Base-by-base conservation (phyloP, 495 filamentous ascomycete species). In the Neurospora tetrasperma region DNA sequence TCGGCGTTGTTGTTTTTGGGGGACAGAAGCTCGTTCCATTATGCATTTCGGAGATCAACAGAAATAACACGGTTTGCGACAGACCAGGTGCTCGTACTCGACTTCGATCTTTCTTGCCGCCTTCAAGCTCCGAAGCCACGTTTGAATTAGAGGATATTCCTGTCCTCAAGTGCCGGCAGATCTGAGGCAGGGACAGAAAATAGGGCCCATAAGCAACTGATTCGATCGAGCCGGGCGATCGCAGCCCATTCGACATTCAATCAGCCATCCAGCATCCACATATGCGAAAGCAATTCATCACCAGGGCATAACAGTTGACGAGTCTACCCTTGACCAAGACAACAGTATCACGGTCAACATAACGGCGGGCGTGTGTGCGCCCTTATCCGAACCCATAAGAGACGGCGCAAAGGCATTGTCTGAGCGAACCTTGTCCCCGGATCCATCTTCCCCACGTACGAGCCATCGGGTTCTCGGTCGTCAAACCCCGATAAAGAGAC, bases 341-440 rank as follows among this genome's bases (percentile, higher is more conserved):
- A 62, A 16, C 54, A 5, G 54, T 62, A 31, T 35, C 23, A 59
- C 48, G 48, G 48, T 31, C 23, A 62, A 62, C 14, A 62, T 27
- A 62, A 62, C 12, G 54, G 54, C 54, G 23, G 27, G 54, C 5
- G 54, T 35, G 54, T 62, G 54, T 18, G 54, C 54, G 27, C 54
- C 54, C 54, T 31, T 16, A 27, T 62, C 27, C 54, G 27, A 7
- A 62, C 54, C 54, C 6, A 62, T 35, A 62, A 31, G 27, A 62
- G 54, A 62, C 54, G 23, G 12, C 54, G 54, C 54, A 62, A 35
- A 31, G 48, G 31, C 27, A 35, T 27, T 62, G 23, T 62, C 54
- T 62, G 27, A 31, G 54, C 42, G 70, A 71, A 71, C 70, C 42
- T 71, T 59, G 31, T 31, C 54, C 54, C 54, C 54, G 23, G 48